Percentiles rank a stretch among this genome's conserved stretches.
phyloP scores from a whole-genome alignment of 2,329 filamentous ascomycete species.

The Mariannaea sp. region DNA sequence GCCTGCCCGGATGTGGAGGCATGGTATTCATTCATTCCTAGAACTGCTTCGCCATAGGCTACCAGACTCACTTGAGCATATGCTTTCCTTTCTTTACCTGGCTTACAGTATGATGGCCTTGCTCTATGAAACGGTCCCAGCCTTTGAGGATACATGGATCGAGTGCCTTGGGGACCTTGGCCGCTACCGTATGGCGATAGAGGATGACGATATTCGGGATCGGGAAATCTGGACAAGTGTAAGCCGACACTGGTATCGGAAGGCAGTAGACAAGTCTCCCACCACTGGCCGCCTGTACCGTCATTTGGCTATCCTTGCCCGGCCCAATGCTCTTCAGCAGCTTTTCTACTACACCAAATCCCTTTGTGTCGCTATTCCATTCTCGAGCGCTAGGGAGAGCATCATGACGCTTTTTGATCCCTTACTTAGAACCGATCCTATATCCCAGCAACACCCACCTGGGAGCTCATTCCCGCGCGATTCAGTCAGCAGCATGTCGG shows the following conservation, averaged over 20 bases:
- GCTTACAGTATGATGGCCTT: conserved; percentile 91
- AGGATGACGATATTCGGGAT: conserved; percentile 77
- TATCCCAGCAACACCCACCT: background rate
- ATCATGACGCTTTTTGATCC: conserved; percentile 70
- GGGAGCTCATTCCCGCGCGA: too few relatives aligned
- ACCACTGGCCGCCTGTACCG: conserved; percentile 82
- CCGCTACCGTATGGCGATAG: conserved; percentile 86
- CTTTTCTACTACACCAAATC: conserved; percentile 73
- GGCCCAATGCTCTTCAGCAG: conserved; percentile 70
- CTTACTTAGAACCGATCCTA: conserved; percentile 50
- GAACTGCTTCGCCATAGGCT: conserved; percentile 76
- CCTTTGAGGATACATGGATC: conserved; percentile 89
- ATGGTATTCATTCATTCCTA: conserved; percentile 85
- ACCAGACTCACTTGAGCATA: conserved; percentile 80
- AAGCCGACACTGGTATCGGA: conserved; percentile 81
- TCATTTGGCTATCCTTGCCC: conserved; percentile 78
- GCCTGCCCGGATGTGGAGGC: conserved; percentile 92
- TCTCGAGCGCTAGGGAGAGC: conserved; percentile 66
- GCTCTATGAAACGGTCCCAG: conserved; percentile 81
- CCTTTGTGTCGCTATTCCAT: conserved; percentile 68
- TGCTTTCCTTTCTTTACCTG: conserved; percentile 88
- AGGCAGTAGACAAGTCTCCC: conserved; percentile 77
- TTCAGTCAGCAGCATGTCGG: too few relatives aligned
- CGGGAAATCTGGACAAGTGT: conserved; percentile 83
- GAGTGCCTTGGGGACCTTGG: conserved; percentile 89